These are phyloP conservation scores for Diaporthe destruens DNA, from an alignment of 2,329 filamentous ascomycete species.

Conservation along the genomic window DNA sequence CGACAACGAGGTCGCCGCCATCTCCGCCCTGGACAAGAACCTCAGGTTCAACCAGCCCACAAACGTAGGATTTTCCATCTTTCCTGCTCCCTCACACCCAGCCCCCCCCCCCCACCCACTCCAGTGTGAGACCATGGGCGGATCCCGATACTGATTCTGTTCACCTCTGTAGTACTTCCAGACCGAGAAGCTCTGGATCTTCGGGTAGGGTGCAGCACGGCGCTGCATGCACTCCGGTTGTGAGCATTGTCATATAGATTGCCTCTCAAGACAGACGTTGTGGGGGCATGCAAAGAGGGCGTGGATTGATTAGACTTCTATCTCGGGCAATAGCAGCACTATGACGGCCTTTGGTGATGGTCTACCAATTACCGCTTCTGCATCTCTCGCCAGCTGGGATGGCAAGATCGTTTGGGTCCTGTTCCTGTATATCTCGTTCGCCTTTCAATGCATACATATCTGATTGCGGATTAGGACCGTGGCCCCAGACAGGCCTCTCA, in stretches of 20 bases:
- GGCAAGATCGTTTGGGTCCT: conserved; percentile 25
- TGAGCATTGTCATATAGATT: conserved; percentile 4
- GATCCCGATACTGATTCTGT: conserved; percentile 2
- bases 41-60: conserved; percentile 83
- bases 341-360: conserved; percentile 36
- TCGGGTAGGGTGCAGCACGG: conserved; percentile 57
- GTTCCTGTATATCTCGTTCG: conserved; percentile 17
- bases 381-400: conserved; percentile 28
- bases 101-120: conserved; percentile 23
- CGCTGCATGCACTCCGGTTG: neutral
- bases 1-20: conserved; percentile 74
- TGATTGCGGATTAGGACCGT: neutral
- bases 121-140: neutral
- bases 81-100: neutral
- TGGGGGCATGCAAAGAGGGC: neutral
- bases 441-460: conserved; percentile 23
- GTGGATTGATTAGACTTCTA: conserved; percentile 7
- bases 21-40: conserved; percentile 72
- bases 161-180: conserved; percentile 62
- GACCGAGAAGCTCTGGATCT: conserved; percentile 69
- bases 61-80: conserved; percentile 44
- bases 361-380: neutral
- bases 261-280: conserved; percentile 4
- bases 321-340: conserved; percentile 37
- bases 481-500: conserved; percentile 3